Evolutionary conservation across 1,284 basidiomycete genomes (phyloP), one percentile per base, ranked within the genome.

Genomic region (Ganoderma leucocontextum): DNA sequence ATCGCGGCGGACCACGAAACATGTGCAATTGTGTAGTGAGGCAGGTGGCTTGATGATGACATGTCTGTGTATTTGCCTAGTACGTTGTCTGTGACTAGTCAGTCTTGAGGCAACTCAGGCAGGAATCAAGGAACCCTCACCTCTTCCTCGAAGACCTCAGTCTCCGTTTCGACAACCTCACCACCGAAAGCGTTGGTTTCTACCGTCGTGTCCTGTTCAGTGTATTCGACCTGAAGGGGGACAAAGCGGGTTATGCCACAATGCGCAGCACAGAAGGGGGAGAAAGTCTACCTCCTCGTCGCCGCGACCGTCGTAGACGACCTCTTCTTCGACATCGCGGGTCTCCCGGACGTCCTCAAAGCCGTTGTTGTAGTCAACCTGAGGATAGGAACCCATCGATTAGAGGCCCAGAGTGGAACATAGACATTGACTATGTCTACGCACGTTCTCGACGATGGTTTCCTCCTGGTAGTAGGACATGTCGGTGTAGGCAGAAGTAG

Each of bases 281-380:
- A 42, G 12, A 60, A 60, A 13, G 5, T n/a, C 13, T 15, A 60
- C 58, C 58, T 60, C 58, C 25, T 60, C 58, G 58, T 38, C 36
- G 8, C 36, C 36, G 38, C 38, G 36, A 25, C 10, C 12, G 58
- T 41, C 58, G 36, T 38, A 59, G 22, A 25, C 58, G 39, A 42
- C 39, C 22, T 60, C 58, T 22, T 60, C 39, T 60, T 41, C 12
- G 38, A 41, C 13, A 17, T 60, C 58, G 4, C 22, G 22, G 38
- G 58, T 60, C 58, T 60, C 55, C 19, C 10, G n/a, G n/a, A 60
- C 58, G 38, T 41, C 38, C 58, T 60, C 58, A 22, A 22, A 60
- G 38, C 58, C 58, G 58, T 60, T 29, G 58, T 60, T 60, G 58
- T 60, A 60, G 38, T 60, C 58, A 29, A 29, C 25, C 58, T 60